These are phyloP conservation scores for Plantago lanceolata DNA, from an alignment of 305 asterid genomes.

Conservation along the genomic window DNA sequence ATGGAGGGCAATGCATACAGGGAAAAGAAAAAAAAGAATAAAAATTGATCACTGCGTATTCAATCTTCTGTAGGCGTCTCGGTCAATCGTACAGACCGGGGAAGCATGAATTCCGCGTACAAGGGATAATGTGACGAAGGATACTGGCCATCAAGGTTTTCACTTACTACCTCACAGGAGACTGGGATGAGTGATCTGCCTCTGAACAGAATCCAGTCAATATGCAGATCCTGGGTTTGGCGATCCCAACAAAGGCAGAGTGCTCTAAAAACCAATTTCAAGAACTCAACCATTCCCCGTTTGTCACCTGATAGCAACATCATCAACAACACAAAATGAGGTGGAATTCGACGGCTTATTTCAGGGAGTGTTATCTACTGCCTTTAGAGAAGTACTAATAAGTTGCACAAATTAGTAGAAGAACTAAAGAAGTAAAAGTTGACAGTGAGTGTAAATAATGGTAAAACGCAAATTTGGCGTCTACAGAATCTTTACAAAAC, in stretches of 20 bases:
- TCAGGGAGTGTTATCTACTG: too few species aligned
- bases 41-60: constrained; percentile 20
- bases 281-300: constrained; percentile 72
- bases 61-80: constrained; percentile 51
- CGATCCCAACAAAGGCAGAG: constrained; percentile 99
- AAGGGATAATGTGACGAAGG: constrained; percentile 96
- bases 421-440: too few species aligned
- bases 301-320: constrained; percentile 52
- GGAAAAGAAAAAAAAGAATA: neutral
- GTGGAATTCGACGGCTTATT: neutral
- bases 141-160: constrained; percentile 73
- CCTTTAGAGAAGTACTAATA: too few species aligned
- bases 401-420: too few species aligned
- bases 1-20: constrained; percentile 1
- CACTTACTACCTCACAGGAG: constrained; percentile 79
- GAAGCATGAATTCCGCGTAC: constrained; percentile 80
- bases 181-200: constrained; percentile 79
- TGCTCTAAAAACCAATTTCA: constrained; percentile 76
- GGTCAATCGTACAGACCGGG: constrained; percentile 65
- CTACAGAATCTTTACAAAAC: neutral
- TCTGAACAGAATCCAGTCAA: constrained; percentile 92
- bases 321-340: constrained; percentile 4
- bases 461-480: too few species aligned
- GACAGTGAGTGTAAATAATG: too few species aligned
- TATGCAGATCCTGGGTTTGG: constrained; percentile 90